phyloP scores from a whole-genome alignment of 805 yeast species.

The Blastobotrys parvus region DNA sequence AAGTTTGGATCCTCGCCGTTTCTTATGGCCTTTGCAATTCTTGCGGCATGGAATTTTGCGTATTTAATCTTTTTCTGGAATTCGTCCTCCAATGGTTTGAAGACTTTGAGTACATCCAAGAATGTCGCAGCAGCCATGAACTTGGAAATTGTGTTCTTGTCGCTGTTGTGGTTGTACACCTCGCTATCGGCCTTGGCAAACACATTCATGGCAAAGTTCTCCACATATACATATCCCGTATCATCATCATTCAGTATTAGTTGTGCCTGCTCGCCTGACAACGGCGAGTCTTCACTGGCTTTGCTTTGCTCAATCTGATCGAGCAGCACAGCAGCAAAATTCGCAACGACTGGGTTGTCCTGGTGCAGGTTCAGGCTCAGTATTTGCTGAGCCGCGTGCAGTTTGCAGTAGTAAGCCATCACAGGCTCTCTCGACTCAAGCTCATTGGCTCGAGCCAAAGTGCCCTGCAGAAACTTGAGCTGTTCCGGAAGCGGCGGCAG shows the following conservation, averaged over 20 bases:
- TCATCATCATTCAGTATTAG: constrained; percentile 52
- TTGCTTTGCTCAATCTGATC: constrained; percentile 63
- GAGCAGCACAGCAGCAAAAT: constrained; percentile 50
- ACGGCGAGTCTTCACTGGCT: constrained; percentile 27
- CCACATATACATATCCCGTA: constrained; percentile 46
- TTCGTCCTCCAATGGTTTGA: constrained; percentile 29
- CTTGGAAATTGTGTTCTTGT: constrained; percentile 40
- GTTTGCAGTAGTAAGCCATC: constrained; percentile 61
- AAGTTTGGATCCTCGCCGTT: constrained; percentile 53
- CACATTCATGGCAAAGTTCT: constrained; percentile 49
- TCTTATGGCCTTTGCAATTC: constrained; percentile 44
- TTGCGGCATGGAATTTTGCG: constrained; percentile 53
- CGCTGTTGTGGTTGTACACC: constrained; percentile 35
- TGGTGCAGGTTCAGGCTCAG: constrained; percentile 53
- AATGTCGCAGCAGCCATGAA: constrained; percentile 50
- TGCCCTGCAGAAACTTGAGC: constrained; percentile 21
- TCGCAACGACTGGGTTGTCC: constrained; percentile 45
- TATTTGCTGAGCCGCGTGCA: constrained; percentile 68
- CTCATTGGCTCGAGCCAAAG: constrained; percentile 35
- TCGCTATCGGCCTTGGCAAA: constrained; percentile 47
- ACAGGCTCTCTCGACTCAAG: constrained; percentile 51
- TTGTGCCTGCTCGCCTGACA: constrained; percentile 28
- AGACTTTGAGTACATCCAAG: constrained; percentile 40
- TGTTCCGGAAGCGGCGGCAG: constrained; percentile 16
- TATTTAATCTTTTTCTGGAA: constrained; percentile 41